A percentile compares a stretch with the other conserved stretches of the same genome.
These are phyloP conservation scores for Coemansia sp. DNA, from an alignment of 192 early-diverging fungal genomes.

Conservation along the genomic window DNA sequence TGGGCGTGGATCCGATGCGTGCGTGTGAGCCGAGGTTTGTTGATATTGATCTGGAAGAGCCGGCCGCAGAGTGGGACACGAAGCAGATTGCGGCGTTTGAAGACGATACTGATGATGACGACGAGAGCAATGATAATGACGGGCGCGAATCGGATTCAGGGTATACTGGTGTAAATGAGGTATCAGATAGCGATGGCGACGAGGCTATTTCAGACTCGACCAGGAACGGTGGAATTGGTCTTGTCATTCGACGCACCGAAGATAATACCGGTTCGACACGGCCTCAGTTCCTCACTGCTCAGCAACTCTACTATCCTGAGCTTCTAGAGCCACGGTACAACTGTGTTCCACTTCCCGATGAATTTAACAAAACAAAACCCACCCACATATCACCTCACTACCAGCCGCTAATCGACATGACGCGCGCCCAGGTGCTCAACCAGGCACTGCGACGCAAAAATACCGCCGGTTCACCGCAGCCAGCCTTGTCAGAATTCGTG, in stretches of 20 bases:
- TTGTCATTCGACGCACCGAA: constrained; percentile 12
- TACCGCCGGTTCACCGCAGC: not conserved
- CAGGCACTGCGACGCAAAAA: constrained; percentile 7
- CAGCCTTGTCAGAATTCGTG: constrained; percentile 24
- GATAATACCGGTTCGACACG: not conserved
- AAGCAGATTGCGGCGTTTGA: constrained; percentile 10
- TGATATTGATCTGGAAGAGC: constrained; percentile 27
- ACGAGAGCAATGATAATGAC: not conserved
- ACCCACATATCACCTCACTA: not conserved
- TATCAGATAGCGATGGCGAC: not conserved
- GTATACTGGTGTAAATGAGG: no score
- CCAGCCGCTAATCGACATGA: constrained; percentile 28
- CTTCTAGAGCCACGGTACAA: constrained; percentile 20
- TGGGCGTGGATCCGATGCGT: constrained; percentile 16
- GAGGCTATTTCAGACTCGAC: constrained; percentile 19
- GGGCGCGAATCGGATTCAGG: not conserved
- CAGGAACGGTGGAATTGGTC: constrained; percentile 35
- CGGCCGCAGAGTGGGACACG: constrained; percentile 28
- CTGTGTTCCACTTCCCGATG: constrained; percentile 14
- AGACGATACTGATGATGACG: not conserved
- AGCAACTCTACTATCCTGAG: constrained; percentile 23
- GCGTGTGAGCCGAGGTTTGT: not conserved
- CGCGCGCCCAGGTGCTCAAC: constrained; percentile 35
- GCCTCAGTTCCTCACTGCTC: constrained; percentile 17
- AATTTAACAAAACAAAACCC: not conserved